A percentile compares a stretch with the other conserved stretches of the same genome.
Evolutionary conservation across 2,329 filamentous ascomycete species (phyloP).

Genomic region (Phialophora chinensis): DNA sequence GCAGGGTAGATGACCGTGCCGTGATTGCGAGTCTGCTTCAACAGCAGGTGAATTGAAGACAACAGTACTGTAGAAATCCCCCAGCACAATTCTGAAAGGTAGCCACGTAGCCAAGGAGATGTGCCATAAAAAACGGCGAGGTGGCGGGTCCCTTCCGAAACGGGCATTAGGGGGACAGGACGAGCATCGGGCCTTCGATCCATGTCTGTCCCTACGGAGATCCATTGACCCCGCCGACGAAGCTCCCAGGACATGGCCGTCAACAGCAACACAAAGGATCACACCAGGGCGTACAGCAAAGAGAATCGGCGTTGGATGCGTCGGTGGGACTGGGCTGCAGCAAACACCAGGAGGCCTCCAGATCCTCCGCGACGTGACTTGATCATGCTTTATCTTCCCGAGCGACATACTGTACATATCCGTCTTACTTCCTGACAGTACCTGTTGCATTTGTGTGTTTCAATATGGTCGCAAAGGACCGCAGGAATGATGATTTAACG

Average conservation of each 20-base stretch:
- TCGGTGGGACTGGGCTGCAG: too few relatives aligned
- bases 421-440: too few relatives aligned
- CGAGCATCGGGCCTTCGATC: neutral
- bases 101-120: neutral
- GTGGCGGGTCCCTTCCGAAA: conserved; percentile 25
- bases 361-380: too few relatives aligned
- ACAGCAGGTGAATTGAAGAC: neutral
- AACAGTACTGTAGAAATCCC: neutral
- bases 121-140: neutral
- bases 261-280: neutral
- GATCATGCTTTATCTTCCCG: too few relatives aligned
- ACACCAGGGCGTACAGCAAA: too few relatives aligned
- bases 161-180: conserved; percentile 6
- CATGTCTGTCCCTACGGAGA: neutral
- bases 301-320: too few relatives aligned
- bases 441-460: too few relatives aligned
- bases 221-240: neutral
- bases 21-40: neutral
- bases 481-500: too few relatives aligned
- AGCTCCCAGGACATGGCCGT: too few relatives aligned
- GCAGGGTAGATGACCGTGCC: neutral
- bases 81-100: neutral
- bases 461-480: too few relatives aligned
- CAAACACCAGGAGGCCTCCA: too few relatives aligned
- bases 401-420: too few relatives aligned